Conservation (phyloP, 2,329 filamentous ascomycete genomes). For the Botryotinia convoluta region DNA sequence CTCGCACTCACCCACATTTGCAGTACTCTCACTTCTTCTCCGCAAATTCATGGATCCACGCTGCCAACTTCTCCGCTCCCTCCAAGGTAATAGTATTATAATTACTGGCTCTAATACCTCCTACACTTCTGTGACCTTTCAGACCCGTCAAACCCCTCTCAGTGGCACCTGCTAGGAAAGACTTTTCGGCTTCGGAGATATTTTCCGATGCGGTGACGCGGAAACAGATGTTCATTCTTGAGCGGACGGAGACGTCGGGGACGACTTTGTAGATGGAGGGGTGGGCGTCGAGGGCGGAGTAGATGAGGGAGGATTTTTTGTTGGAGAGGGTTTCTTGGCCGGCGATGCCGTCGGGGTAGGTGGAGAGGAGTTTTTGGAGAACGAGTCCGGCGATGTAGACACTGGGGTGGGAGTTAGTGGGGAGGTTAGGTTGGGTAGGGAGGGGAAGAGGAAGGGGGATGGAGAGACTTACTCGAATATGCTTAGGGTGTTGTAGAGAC, state of each 20-base stretch:
- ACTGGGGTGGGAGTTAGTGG: conserved; percentile 42
- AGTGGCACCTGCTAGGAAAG: conserved; percentile 66
- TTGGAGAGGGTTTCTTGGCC: conserved; percentile 73
- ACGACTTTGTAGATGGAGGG: conserved; percentile 70
- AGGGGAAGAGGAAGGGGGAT: too few relatives aligned
- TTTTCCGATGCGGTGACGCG: conserved; percentile 50
- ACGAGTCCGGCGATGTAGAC: conserved; percentile 90
- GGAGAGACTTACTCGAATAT: conserved; percentile 69
- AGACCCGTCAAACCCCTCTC: conserved; percentile 70
- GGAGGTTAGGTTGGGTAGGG: conserved; percentile 8
- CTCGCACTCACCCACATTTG: background rate
- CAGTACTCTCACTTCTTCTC: background rate
- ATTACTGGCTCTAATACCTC: conserved; percentile 81
- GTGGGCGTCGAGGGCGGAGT: conserved; percentile 71
- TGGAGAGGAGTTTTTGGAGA: conserved; percentile 68
- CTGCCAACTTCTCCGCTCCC: conserved; percentile 64
- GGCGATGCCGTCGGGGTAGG: conserved; percentile 65
- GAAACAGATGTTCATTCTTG: conserved; percentile 96
- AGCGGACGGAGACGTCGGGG: conserved; percentile 71
- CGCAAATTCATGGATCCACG: conserved; percentile 58
- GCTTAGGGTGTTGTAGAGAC: conserved; percentile 90
- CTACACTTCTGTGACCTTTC: conserved; percentile 85
- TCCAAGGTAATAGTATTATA: conserved; percentile 79
- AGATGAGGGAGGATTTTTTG: conserved; percentile 74
- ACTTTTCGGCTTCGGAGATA: conserved; percentile 66